Base-by-base conservation (phyloP, 2,329 filamentous ascomycete genomes). In the Epichloe gansuensis region DNA sequence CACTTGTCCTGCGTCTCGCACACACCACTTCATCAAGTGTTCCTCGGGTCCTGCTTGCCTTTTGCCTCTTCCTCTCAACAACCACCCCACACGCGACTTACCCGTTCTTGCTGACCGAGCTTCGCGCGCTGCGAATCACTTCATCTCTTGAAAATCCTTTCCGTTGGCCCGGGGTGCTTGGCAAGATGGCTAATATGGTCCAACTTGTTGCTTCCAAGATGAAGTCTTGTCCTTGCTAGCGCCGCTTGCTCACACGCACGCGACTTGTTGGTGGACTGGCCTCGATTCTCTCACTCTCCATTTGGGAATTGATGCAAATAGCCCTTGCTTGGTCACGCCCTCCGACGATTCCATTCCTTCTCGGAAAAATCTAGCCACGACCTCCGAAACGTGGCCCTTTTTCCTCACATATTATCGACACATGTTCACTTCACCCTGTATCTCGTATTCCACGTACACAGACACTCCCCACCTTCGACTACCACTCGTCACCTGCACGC, bases 161-260 rank as follows among this genome's bases (percentile, higher is more conserved):
- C 21, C 23, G 31, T 53, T 13, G 21, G 25, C 28, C 38, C 23
- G 43, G 13, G 8, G 45, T 41, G 38, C 43, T 46, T 44, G 52
- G 58, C 58, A 62, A 56, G 54, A 61, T 62, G 60, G 56, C 56
- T 17, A 56, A 52, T 43, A 48, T 52, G 39, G 50, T 58, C 56
- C 59, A 58, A 39, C 56, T 59, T 46, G 48, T 52, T 48, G 41
- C 41, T 52, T 54, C 54, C 56, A 54, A 50, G 28, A 57, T 57
- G 57, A 57, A 52, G 54, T 35, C 52, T 50, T 55, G 50, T 43
- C 45, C 54, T 48, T 56, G 55, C 43, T 61, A 60, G 56, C 51
- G 51, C 37, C 23, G n/a, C 38, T 54, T 42, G 43, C 28, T 37
- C 50, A 39, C 13, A 21, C 46, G 34, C 48, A 52, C 46, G 49